A percentile compares a stretch with the other conserved stretches of the same genome.
Conservation (phyloP, 306 rosid species). For the Pterocarpus santalinus region DNA sequence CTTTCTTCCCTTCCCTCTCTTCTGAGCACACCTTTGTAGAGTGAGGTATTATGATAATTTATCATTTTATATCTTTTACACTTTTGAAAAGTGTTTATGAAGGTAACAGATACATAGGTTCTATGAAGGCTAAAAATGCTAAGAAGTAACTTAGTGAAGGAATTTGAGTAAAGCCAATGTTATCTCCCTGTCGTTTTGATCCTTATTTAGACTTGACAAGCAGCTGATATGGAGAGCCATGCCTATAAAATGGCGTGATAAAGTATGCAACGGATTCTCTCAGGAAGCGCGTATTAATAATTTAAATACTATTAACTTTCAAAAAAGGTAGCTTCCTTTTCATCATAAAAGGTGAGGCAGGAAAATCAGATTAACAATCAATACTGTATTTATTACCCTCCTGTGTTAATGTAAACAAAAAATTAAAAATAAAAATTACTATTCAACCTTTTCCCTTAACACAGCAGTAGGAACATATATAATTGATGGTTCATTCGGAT, state of each 20-base stretch:
- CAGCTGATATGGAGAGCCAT: not conserved
- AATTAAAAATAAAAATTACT: not conserved
- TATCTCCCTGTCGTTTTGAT: not conserved
- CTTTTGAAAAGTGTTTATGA: too few relatives aligned
- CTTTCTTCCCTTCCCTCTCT: too few relatives aligned
- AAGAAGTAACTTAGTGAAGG: not conserved
- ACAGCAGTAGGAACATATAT: constrained; percentile 82
- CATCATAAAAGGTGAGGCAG: constrained; percentile 32
- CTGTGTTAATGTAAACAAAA: not conserved
- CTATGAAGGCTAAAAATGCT: too few relatives aligned
- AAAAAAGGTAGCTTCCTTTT: constrained; percentile 2
- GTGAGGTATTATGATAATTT: too few relatives aligned
- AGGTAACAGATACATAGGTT: too few relatives aligned
- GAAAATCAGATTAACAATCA: not conserved
- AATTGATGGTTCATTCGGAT: constrained; percentile 48
- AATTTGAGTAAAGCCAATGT: not conserved
- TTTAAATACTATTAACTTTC: not conserved
- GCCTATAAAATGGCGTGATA: not conserved
- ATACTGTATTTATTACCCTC: constrained; percentile 26
- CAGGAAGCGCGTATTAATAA: constrained; percentile 2
- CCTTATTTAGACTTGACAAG: not conserved
- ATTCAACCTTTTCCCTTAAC: constrained; percentile 70
- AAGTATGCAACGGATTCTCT: not conserved
- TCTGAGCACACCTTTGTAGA: too few relatives aligned
- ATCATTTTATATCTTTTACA: too few relatives aligned